Percentiles rank a stretch among this genome's conserved stretches.
Conservation (phyloP, 495 filamentous ascomycete genomes). For the Podospora comata region DNA sequence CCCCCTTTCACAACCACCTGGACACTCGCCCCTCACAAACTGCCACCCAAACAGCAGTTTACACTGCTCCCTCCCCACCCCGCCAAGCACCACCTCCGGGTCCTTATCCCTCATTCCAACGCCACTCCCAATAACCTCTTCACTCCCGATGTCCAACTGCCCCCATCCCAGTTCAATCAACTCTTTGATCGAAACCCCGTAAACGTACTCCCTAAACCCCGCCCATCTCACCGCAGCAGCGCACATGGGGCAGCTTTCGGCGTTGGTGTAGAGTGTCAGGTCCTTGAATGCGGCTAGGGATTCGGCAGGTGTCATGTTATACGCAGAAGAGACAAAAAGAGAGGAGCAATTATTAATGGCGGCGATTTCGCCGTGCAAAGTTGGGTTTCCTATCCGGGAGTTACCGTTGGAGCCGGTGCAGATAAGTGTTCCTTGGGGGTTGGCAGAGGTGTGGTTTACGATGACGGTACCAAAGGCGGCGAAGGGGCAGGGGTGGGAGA, state of each 20-base stretch:
- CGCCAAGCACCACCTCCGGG: conserved; percentile 36
- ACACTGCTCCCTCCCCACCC: conserved; percentile 50
- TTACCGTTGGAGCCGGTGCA: conserved; percentile 47
- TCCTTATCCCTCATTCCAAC: conserved; percentile 31
- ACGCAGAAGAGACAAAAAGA: conserved; percentile 45
- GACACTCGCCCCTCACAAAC: conserved; percentile 45
- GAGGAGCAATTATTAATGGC: conserved; percentile 52
- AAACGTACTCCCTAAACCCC: conserved; percentile 54
- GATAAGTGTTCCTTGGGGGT: conserved; percentile 41
- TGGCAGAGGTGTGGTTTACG: conserved; percentile 49
- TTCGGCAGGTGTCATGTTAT: conserved; percentile 40
- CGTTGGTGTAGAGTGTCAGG: conserved; percentile 55
- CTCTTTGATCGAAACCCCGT: conserved; percentile 49
- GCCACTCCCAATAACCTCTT: conserved; percentile 47
- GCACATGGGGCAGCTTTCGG: conserved; percentile 58
- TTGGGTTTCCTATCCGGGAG: conserved; percentile 44
- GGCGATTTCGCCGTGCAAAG: conserved; percentile 53
- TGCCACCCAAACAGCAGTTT: conserved; percentile 54
- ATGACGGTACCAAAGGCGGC: conserved; percentile 52
- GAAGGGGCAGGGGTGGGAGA: conserved; percentile 47
- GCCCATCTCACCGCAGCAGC: conserved; percentile 55
- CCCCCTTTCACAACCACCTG: conserved; percentile 39
- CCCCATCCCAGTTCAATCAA: conserved; percentile 47
- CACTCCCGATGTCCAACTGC: conserved; percentile 46
- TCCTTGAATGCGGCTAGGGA: conserved; percentile 43